These are phyloP conservation scores for Trametes cingulata DNA, from an alignment of 768 basidiomycete genomes.

Conservation along the genomic window DNA sequence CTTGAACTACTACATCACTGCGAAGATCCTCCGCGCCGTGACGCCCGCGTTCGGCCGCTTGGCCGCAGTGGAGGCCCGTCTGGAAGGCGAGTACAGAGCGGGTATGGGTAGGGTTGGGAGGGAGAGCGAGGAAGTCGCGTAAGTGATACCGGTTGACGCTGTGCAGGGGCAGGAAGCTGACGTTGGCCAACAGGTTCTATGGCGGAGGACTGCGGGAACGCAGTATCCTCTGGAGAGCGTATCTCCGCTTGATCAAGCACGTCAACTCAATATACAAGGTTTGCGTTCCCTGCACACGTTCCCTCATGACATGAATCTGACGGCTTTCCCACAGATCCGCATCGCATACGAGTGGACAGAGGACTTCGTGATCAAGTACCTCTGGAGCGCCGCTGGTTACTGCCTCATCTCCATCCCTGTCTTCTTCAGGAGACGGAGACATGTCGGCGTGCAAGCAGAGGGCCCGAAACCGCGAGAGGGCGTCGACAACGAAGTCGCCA, in stretches of 20 bases:
- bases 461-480: slow-evolving; percentile 1
- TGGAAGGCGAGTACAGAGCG: slow-evolving; percentile 89
- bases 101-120: slow-evolving; percentile 85
- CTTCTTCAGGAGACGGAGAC: slow-evolving; percentile 60
- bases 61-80: slow-evolving; percentile 81
- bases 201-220: slow-evolving; percentile 84
- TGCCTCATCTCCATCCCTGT: slow-evolving; percentile 89
- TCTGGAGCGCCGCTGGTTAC: slow-evolving; percentile 94
- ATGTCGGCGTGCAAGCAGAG: slow-evolving; percentile 27
- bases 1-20: slow-evolving; percentile 84
- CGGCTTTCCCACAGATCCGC: slow-evolving; percentile 55
- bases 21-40: slow-evolving; percentile 75
- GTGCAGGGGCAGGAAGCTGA: not conserved
- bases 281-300: not conserved
- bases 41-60: slow-evolving; percentile 92
- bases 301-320: not conserved
- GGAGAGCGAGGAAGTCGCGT: slow-evolving; percentile 93
- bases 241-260: slow-evolving; percentile 80
- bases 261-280: slow-evolving; percentile 92
- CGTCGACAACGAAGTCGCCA: slow-evolving; percentile 42
- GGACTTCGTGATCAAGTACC: slow-evolving; percentile 95
- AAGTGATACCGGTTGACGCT: slow-evolving; percentile 33
- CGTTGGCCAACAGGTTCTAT: slow-evolving; percentile 67
- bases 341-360: slow-evolving; percentile 96
- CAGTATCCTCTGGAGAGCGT: slow-evolving; percentile 77